Evolutionary conservation across 768 basidiomycete species (phyloP).

Genomic region (Naganishia randhawae): DNA sequence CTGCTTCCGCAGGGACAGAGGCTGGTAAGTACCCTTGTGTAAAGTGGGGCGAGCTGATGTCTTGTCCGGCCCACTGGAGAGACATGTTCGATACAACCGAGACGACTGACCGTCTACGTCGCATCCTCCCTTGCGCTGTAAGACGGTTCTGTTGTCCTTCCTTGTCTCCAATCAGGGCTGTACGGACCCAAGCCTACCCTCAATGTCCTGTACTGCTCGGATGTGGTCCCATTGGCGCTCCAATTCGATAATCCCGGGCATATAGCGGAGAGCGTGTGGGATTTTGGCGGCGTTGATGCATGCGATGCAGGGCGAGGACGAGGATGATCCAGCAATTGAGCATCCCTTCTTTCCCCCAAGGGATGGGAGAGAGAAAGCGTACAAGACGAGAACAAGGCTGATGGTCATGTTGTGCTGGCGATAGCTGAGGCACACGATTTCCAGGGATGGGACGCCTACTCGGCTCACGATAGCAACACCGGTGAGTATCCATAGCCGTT

Average conservation of each 20-base stretch:
- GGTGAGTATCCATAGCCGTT: not conserved
- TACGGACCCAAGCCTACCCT: conserved; percentile 36
- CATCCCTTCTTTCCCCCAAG: no score
- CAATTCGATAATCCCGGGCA: conserved; percentile 24
- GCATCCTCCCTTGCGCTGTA: not conserved
- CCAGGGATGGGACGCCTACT: conserved; percentile 22
- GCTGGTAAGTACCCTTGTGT: conserved; percentile 13
- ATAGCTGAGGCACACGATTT: not conserved
- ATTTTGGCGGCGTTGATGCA: conserved; percentile 25
- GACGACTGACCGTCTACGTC: no score
- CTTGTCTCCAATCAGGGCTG: conserved; percentile 27
- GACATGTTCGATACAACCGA: no score
- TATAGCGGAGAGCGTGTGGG: conserved; percentile 18
- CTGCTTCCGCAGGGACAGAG: conserved; percentile 16
- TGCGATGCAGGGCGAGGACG: conserved; percentile 3
- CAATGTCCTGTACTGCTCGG: conserved; percentile 25
- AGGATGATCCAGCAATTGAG: conserved; percentile 9
- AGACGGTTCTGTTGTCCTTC: conserved; percentile 23
- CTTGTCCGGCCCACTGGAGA: no score
- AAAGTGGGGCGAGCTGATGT: no score
- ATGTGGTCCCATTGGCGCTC: conserved; percentile 23
- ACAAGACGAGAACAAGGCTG: no score
- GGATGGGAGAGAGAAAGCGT: no score
- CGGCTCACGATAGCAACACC: conserved; percentile 24
- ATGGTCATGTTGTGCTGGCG: no score